Conservation (phyloP, 176 grass and related monocot species). For the Poa annua region DNA sequence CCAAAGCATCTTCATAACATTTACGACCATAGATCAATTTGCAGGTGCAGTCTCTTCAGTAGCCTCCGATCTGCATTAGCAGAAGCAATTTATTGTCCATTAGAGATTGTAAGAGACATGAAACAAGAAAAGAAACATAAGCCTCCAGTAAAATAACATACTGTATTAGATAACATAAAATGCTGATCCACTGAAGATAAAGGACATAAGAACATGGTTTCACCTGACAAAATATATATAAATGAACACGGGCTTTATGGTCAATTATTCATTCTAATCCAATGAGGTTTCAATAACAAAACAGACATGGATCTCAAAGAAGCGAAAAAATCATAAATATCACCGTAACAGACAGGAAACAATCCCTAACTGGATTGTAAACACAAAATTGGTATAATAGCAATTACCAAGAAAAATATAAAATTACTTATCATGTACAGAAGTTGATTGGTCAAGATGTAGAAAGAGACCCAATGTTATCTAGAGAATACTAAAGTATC, state of each 20-base stretch:
- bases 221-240: not conserved
- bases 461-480: not conserved
- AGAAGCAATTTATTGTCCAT: constrained; percentile 17
- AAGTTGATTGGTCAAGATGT: not conserved
- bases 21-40: constrained; percentile 17
- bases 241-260: not conserved
- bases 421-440: not conserved
- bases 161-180: not conserved
- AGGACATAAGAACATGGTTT: not conserved
- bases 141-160: not conserved
- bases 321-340: not conserved
- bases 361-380: no score
- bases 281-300: not conserved
- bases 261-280: not conserved
- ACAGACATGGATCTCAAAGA: not conserved
- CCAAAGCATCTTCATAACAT: not conserved
- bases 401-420: not conserved
- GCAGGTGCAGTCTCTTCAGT: not conserved
- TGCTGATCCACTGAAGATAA: not conserved
- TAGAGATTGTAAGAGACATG: constrained; percentile 6
- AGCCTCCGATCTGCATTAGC: constrained; percentile 33
- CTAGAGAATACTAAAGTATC: no score
- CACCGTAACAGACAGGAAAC: no score
- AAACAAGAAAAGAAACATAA: not conserved
- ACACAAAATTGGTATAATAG: no score